phyloP scores from a whole-genome alignment of 768 basidiomycete species.

The Hygrocybe punicea region DNA sequence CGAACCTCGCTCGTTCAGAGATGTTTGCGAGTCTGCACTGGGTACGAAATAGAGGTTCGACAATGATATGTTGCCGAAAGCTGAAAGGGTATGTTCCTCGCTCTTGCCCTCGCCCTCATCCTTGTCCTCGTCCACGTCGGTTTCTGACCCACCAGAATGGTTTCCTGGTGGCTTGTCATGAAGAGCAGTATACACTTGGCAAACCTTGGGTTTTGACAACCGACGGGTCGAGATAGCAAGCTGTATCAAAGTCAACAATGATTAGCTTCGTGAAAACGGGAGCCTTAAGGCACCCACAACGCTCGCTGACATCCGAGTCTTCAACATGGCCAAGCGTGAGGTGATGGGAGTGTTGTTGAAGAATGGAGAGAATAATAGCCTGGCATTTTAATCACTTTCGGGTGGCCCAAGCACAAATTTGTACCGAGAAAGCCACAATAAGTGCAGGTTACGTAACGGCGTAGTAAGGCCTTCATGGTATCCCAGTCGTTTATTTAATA shows the following conservation, averaged over 20 bases:
- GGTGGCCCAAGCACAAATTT: background rate
- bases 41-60: conserved; percentile 37
- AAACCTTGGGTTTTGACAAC: background rate
- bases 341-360: background rate
- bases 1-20: conserved; percentile 14
- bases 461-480: no score
- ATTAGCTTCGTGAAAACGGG: background rate
- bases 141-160: background rate
- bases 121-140: background rate
- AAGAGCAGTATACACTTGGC: background rate
- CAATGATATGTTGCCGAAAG: conserved; percentile 46
- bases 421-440: no score
- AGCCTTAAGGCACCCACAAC: background rate
- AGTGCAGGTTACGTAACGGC: no score
- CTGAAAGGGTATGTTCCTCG: conserved; percentile 41
- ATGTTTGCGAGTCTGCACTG: conserved; percentile 23
- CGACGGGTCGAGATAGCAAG: background rate
- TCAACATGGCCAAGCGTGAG: background rate
- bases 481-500: no score
- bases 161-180: background rate
- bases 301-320: background rate
- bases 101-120: conserved; percentile 19
- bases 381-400: no score
- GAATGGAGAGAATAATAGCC: no score
- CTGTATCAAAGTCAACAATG: background rate